Base-by-base conservation (phyloP, 2,329 filamentous ascomycete species). In the Aspergillus sp. region DNA sequence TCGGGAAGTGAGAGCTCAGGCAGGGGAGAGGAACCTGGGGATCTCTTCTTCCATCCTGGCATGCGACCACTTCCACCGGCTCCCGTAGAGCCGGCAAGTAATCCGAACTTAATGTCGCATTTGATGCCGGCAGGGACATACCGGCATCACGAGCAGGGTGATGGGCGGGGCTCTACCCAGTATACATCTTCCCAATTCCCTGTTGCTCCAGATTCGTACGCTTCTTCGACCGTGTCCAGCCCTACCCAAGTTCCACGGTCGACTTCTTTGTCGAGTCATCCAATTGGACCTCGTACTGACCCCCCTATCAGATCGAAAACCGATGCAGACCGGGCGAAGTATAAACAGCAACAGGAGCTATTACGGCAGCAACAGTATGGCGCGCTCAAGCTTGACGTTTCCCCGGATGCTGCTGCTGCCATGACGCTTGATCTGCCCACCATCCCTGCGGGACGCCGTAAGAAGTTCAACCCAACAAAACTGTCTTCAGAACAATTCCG, bases 21-120 rank as follows among this genome's bases (percentile, higher is more conserved):
- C 38, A 86, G 86, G 65, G 88, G 90, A 47, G 91, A 92, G 47
- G 91, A 93, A 58, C 91, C 92, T 63, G 91, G 90, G 17, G 95
- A 97, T 69, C 88, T 98, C 72, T 97, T 97, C 73, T 99, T 96
- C 74, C 92, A 98, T 70, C 93, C 93, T 17, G 91, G 91, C 41
- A 87, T 92, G 72, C 82, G 81, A 55, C 87, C 87, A 56, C 75
- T 89, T 49, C 85, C 87, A 69, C 81, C 87, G 79, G 78, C 92
- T 77, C 76, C 89, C 81, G 71, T 91, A 80, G 66, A 85, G 4
- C 72, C 80, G 30, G 81, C 78, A 49, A 80, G 80, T 7, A 81
- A 81, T 64, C 68, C 69, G 41, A 78, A 74, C 45, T 70, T 76
- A 49, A 75, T 78, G 39, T 76, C 80, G 30, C 80, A 82, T 67